Evolutionary conservation across 352 stramenopile genomes (phyloP).

Genomic region (Globisporangium polare): DNA sequence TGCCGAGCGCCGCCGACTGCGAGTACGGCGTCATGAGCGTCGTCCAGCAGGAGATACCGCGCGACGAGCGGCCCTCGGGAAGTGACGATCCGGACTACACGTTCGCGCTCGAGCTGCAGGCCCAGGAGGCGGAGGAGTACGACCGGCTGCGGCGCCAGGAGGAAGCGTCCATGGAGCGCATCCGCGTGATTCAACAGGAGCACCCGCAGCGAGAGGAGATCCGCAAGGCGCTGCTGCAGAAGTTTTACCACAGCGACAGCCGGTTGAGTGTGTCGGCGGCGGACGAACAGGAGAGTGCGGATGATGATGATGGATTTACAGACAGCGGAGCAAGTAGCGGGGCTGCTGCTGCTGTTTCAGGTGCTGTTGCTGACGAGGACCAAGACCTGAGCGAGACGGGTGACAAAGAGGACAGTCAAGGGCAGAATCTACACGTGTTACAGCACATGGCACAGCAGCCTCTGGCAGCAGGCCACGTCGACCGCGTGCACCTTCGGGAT

Average conservation of each 20-base stretch:
- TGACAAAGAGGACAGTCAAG: slow-evolving; percentile 2
- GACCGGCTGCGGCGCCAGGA: slow-evolving; percentile 65
- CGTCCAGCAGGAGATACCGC: slow-evolving; percentile 62
- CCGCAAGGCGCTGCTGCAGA: slow-evolving; percentile 37
- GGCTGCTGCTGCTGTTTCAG: background rate
- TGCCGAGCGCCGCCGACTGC: slow-evolving; percentile 40
- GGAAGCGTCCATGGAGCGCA: slow-evolving; percentile 60
- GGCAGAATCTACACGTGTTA: slow-evolving; percentile 1
- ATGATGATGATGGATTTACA: slow-evolving; percentile 6
- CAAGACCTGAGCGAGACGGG: background rate
- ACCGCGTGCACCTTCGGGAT: slow-evolving; percentile 30
- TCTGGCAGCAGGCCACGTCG: slow-evolving; percentile 17
- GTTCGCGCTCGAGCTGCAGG: slow-evolving; percentile 69
- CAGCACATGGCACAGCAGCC: slow-evolving; percentile 13
- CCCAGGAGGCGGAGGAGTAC: slow-evolving; percentile 71
- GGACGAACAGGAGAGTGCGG: slow-evolving; percentile 17
- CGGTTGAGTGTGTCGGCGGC: slow-evolving; percentile 7
- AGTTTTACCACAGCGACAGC: slow-evolving; percentile 40
- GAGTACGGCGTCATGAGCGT: slow-evolving; percentile 69
- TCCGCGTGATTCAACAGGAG: slow-evolving; percentile 54
- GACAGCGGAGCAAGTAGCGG: slow-evolving; percentile 1
- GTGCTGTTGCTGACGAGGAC: background rate
- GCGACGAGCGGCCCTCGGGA: slow-evolving; percentile 25
- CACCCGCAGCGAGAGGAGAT: slow-evolving; percentile 43
- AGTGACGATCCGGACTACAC: slow-evolving; percentile 63